Evolutionary conservation across 352 stramenopile species (phyloP), one percentile per base, ranked within the genome.

Genomic region (Saprolegnia parasitica): DNA sequence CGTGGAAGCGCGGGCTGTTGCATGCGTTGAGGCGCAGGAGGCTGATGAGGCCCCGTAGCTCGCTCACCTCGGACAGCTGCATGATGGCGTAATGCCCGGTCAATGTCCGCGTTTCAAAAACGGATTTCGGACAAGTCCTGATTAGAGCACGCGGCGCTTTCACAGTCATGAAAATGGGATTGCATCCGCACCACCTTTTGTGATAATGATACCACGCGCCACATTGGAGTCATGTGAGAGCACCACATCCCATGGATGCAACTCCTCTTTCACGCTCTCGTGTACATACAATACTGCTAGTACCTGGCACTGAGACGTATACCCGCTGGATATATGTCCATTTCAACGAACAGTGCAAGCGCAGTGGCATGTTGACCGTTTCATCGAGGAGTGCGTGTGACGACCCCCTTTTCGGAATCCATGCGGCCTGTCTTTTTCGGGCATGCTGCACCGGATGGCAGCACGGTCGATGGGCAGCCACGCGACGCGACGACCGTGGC

Each of bases 21-120:
- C 87, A 91, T 18, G 87, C 75, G 18, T 81, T 76, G 23, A 93
- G 74, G 42, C 87, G 83, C 85, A 93, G 89, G 70, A 95, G 82
- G 15, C 79, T 82, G 52, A 95, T 87, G 54, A 93, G 76, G 68
- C 88, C 80, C 75, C 89, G 91, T 5, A 95, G 75, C 74, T 95
- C 87, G 65, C 87, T 95, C 52, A 93, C 76, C 78, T 95, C 87
- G 23, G 87, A 93, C 66, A 95, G 91, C 86, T 95, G 87, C 87
- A 95, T 95, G n/a, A 42, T 18, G 45, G 8, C 42, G 18, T 55
- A 26, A 23, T 23, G 23, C 23, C n/a, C 21, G 47, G 47, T 26
- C 21, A 55, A 26, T 55, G n/a, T 55, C 47, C 23, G 47, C 23
- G 1, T 55, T 21, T 60, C 42, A 49, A 49, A 49, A 49, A 49